Evolutionary conservation across 768 basidiomycete genomes (phyloP).

Genomic region (Gloeopeniophorella convolvens): DNA sequence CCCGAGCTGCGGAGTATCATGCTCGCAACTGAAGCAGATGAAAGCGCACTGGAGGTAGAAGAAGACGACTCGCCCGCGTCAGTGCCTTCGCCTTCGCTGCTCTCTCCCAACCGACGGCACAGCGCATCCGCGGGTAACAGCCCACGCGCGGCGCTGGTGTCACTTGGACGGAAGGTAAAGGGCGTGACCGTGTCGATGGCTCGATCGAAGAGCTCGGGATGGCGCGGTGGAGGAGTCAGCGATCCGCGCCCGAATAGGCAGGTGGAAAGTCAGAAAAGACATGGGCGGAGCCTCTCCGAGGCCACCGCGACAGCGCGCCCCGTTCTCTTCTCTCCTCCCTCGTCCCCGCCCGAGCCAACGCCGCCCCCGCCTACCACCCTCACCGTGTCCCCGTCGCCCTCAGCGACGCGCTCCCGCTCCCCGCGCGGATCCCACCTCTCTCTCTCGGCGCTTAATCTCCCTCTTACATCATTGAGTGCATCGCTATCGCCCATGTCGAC

Average conservation of each 20-base stretch:
- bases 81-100: neutral
- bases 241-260: constrained; percentile 15
- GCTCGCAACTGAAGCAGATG: too few species aligned
- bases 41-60: constrained; percentile 4
- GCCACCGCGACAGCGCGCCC: neutral
- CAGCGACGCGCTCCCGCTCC: neutral
- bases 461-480: neutral
- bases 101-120: neutral
- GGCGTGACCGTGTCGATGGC: constrained; percentile 11
- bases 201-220: constrained; percentile 7
- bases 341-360: neutral
- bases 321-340: neutral
- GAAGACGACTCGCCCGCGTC: constrained; percentile 7
- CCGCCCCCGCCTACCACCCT: neutral
- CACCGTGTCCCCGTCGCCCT: constrained; percentile 1
- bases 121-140: neutral
- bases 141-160: constrained; percentile 2
- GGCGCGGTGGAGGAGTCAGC: neutral
- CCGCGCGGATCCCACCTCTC: neutral
- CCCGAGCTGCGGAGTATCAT: constrained; percentile 2
- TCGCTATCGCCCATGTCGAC: neutral
- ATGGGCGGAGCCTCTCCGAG: constrained; percentile 11
- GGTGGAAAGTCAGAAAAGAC: neutral
- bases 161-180: neutral
- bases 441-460: neutral